Evolutionary conservation across 306 rosid genomes (phyloP), one percentile per base, ranked within the genome.

Genomic region (Medicago arabica): DNA sequence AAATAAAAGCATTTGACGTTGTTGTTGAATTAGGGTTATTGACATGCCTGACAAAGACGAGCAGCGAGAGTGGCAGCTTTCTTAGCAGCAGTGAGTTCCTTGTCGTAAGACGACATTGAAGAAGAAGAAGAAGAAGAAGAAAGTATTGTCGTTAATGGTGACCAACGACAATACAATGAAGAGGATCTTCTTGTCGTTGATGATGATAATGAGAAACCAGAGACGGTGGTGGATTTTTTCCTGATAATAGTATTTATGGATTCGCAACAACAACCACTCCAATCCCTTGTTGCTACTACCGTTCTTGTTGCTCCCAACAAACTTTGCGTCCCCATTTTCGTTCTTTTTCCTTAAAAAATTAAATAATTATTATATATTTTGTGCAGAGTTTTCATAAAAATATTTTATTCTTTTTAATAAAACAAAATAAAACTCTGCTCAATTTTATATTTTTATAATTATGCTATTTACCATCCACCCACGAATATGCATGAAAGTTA

Each of bases 51-150:
- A 79, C 97, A 94, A 82, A 94, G 95, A 49, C 81, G 83, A 75
- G 97, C 88, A 23, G 98, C 98, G 76, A 94, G 87, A 77, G 95
- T 75, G 67, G 95, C 93, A 2, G 97, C 97, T 85, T 85, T 90
- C 84, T 82, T 94, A 17, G 98, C 98, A 72, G 98, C 96, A 4
- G 86, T 86, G 76, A 94, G 96, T 76, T 94, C 97, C 71, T 89
- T 92, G 25, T 92, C 92, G 86, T 90, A 94, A 80, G 96, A 28
- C 96, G 96, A 28, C 97, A 92, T 92, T 28, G 96, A 82, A 75
- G 88, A 84, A 76, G 88, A 84, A 43, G 50, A 44, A n/a, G n/a
- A n/a, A n/a, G 96, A 82, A 75, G 88, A 84, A 46, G 51, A 12
- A 78, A 74, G 19, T 6, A 82, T 1, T 7, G 81, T 21, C 5